Base-by-base conservation (phyloP, 2,329 filamentous ascomycete species). In the Neonectria sp. region DNA sequence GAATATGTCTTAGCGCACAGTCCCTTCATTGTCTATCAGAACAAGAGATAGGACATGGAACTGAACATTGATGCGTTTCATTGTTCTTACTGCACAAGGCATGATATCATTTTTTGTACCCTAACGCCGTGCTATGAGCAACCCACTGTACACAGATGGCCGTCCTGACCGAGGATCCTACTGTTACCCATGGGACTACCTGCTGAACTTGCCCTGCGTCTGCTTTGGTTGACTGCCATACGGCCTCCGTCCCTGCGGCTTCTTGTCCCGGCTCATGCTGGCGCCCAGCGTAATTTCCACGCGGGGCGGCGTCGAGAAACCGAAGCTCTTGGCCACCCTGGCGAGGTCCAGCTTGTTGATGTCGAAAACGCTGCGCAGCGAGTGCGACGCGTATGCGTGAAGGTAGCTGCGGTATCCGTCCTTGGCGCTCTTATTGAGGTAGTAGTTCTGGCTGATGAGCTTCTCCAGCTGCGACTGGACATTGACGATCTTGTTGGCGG, bases 391-490 rank as follows among this genome's bases (percentile, higher is more conserved):
- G 79, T 99, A 99, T 0, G 96, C 95, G 80, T 98, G 95, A 27
- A 99, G 88, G 80, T 99, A 99, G 24, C 93, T 94, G 67, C 93
- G 89, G 84, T 96, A 97, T 4, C 93, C 90, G 69, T 92, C 90
- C 83, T 92, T 92, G 68, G 90, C 90, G 74, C 86, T 89, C 88
- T 97, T 96, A 85, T 98, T 96, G 65, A 99, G 88, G 81, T 98
- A 98, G 85, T 98, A 98, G 83, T 99, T 98, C 80, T 96, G 93
- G 33, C 90, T 90, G 76, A 99, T 97, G 72, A 98, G 88, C 83
- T 95, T 96, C 86, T 98, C 95, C 11, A 98, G 89, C 82, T 98
- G 95, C 76, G 93, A 90, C 84, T 97, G 92, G 73, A 97, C 91
- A 77, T 97, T 96, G 76, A 95, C 86, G 71, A 99, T 94, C 87